Percentiles rank a stretch among this genome's conserved stretches.
These are phyloP conservation scores for Pseudogymnoascus sp. DNA, from an alignment of 2,329 filamentous ascomycete species.

Conservation along the genomic window DNA sequence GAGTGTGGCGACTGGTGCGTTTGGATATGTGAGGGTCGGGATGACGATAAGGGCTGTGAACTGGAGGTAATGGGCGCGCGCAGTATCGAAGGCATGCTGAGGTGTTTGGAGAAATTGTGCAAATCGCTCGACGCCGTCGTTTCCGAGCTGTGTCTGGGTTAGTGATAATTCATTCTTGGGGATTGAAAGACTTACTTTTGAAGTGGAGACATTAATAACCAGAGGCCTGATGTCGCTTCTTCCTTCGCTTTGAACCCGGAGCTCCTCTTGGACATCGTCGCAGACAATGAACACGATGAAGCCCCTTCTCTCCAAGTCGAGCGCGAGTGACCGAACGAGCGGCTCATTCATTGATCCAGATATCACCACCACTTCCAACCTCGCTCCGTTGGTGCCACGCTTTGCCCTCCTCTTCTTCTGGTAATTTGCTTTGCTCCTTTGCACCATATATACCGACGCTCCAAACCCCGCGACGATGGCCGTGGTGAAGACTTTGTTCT, in stretches of 20 bases:
- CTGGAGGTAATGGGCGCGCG: conserved; percentile 64
- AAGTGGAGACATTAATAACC: conserved; percentile 73
- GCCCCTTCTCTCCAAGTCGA: conserved; percentile 82
- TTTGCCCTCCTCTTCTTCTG: conserved; percentile 63
- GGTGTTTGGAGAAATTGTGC: conserved; percentile 62
- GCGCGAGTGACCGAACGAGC: conserved; percentile 69
- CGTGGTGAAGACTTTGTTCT: conserved; percentile 65
- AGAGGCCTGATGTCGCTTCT: conserved; percentile 74
- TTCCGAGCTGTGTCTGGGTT: conserved; percentile 55
- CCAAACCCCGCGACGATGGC: conserved; percentile 62
- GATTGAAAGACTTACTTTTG: conserved; percentile 30
- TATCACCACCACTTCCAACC: conserved; percentile 78
- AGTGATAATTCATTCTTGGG: conserved; percentile 13
- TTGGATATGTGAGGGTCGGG: conserved; percentile 70
- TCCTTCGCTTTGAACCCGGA: conserved; percentile 65
- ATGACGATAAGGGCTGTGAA: conserved; percentile 77
- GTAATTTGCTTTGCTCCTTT: conserved; percentile 47
- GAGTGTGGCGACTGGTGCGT: conserved; percentile 76
- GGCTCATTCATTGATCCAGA: conserved; percentile 82
- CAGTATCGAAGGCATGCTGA: conserved; percentile 66
- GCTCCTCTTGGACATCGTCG: conserved; percentile 75
- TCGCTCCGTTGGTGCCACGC: conserved; percentile 71
- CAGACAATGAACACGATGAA: conserved; percentile 92
- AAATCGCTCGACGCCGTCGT: conserved; percentile 62
- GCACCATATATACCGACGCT: conserved; percentile 44